Percentiles rank a stretch among this genome's conserved stretches.
phyloP scores from a whole-genome alignment of 495 filamentous ascomycete genomes.

The Tuber borchii region DNA sequence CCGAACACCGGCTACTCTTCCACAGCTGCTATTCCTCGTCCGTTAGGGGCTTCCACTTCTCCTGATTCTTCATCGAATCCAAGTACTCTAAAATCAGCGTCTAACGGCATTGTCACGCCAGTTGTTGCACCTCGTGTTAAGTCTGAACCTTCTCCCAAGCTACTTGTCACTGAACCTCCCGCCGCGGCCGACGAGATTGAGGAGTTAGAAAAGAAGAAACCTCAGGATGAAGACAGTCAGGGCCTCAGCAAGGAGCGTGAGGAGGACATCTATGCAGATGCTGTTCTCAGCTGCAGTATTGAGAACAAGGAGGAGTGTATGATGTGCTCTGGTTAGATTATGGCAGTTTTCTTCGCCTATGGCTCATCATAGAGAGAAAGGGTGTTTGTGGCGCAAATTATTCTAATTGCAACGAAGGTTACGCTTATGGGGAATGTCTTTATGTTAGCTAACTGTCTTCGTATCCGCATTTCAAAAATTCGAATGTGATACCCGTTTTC shows the following conservation, averaged over 20 bases:
- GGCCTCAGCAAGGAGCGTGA: conserved; percentile 64
- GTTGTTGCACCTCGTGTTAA: conserved; percentile 46
- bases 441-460: background rate
- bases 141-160: conserved; percentile 65
- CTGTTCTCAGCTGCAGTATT: conserved; percentile 80
- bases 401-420: background rate
- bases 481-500: background rate
- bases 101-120: conserved; percentile 59
- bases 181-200: conserved; percentile 43
- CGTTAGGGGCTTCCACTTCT: conserved; percentile 45
- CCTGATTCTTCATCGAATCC: background rate
- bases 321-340: conserved; percentile 61
- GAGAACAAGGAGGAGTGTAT: conserved; percentile 69
- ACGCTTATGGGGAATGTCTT: background rate
- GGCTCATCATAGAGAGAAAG: background rate
- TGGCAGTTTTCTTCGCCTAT: background rate
- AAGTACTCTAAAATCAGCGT: conserved; percentile 17
- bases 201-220: conserved; percentile 47
- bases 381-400: conserved; percentile 3
- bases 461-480: background rate
- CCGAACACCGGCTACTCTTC: conserved; percentile 45
- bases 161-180: conserved; percentile 65
- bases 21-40: conserved; percentile 51
- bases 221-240: conserved; percentile 59
- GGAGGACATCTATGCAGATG: conserved; percentile 85